A percentile compares a stretch with the other conserved stretches of the same genome.
These are phyloP conservation scores for Wickerhamiella kurtzmanii DNA, from an alignment of 805 yeast species.

Conservation along the genomic window DNA sequence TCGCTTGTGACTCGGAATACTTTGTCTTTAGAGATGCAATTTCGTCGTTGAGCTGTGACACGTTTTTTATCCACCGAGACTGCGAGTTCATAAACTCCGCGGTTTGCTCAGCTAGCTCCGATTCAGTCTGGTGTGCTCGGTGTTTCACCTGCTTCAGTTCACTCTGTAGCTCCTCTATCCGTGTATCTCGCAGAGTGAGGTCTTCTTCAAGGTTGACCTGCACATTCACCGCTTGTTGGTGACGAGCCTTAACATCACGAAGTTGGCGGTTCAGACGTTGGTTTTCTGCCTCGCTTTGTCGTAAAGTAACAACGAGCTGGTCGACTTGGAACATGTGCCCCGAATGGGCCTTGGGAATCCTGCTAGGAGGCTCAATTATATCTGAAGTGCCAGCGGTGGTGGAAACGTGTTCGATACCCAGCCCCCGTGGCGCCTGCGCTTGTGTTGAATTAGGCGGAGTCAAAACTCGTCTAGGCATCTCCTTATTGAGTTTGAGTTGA, in stretches of 20 bases:
- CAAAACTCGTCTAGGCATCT: neutral
- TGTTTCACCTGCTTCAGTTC: conserved; percentile 16
- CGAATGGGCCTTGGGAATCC: neutral
- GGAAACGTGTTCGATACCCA: neutral
- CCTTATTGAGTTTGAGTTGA: too few relatives aligned
- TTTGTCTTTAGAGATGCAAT: conserved; percentile 10
- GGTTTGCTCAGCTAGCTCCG: conserved; percentile 20
- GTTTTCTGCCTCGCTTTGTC: neutral
- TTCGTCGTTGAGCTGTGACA: conserved; percentile 15
- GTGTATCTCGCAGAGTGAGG: conserved; percentile 15
- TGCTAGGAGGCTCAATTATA: neutral
- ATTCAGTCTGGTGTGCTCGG: conserved; percentile 18
- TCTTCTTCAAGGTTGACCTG: conserved; percentile 22
- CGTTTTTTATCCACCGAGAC: conserved; percentile 17
- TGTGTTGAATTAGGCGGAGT: neutral
- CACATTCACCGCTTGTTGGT: conserved; percentile 6
- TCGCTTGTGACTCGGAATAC: conserved; percentile 5
- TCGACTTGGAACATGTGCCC: neutral
- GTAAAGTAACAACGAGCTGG: neutral
- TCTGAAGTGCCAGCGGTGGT: neutral
- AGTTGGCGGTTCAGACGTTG: neutral
- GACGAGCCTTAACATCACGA: conserved; percentile 1
- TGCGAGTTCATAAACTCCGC: conserved; percentile 22
- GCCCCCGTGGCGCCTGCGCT: neutral
- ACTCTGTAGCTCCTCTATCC: conserved; percentile 11